Percentiles rank a stretch among this genome's conserved stretches.
Evolutionary conservation across 768 basidiomycete genomes (phyloP).

Genomic region (Boletus tomentosulus): DNA sequence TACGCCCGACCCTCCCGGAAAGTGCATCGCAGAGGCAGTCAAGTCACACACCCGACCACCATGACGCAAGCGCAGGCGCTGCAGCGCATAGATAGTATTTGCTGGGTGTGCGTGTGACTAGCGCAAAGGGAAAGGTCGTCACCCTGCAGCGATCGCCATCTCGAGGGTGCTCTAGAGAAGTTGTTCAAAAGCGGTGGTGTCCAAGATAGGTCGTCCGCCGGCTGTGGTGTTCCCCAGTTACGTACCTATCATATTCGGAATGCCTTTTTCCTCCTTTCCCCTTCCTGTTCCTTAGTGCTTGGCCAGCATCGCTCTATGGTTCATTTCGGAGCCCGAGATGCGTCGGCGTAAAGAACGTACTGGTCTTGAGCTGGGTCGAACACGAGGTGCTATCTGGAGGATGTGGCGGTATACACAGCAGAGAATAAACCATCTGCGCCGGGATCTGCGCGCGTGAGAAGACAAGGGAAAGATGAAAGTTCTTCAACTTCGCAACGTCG

Average conservation of each 20-base stretch:
- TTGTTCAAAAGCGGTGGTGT: background rate
- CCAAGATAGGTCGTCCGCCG: background rate
- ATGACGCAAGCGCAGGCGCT: background rate
- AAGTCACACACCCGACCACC: background rate
- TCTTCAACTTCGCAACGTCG: background rate
- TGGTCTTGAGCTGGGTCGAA: background rate
- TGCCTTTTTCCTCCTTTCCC: background rate
- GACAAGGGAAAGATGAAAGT: background rate
- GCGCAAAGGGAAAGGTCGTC: background rate
- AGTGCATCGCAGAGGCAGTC: conserved; percentile 9
- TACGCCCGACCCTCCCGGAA: conserved; percentile 16
- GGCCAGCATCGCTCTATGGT: background rate
- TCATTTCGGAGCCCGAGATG: background rate
- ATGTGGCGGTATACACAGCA: background rate
- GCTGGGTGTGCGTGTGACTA: background rate
- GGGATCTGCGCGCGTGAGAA: background rate
- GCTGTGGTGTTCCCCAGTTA: background rate
- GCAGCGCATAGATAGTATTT: background rate
- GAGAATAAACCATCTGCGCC: background rate
- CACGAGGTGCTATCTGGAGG: background rate
- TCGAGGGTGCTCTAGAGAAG: background rate
- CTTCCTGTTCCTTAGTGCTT: background rate
- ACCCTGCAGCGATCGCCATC: background rate
- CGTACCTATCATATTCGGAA: background rate
- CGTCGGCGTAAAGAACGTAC: background rate